Evolutionary conservation across 768 basidiomycete genomes (phyloP), one percentile per base, ranked within the genome.

Genomic region (Mycena pura): DNA sequence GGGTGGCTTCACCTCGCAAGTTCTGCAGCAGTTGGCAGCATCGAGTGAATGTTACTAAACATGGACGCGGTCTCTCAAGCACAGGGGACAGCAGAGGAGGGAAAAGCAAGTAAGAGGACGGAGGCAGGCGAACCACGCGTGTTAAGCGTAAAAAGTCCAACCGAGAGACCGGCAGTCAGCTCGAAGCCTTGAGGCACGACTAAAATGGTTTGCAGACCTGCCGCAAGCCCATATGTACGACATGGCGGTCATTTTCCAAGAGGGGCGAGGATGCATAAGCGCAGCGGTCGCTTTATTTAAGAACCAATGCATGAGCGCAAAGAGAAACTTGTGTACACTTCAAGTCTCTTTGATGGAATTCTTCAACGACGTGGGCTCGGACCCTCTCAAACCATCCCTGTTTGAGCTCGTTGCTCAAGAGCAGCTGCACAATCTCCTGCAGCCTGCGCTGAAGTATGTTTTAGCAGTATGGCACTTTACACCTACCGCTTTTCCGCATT

Each of bases 401-500:
- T 98, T 96, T 69, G 96, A 98, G 71, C 85, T 98, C 11, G 81
- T 97, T 36, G 95, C 94, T 7, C 93, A 97, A 73, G 96, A 97
- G 66, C 95, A 98, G 72, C 85, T 99, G 19, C 80, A 91, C 60
- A 93, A 96, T 71, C 82, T 97, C 7, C 82, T 99, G 13, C 96
- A 98, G 69, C 96, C 96, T 31, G 95, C 96, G 14, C 78, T 97
- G 71, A 94, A 96, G 77, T 98, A 99, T 78, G 89, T 96, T 43
- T 79, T 99, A 31, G 91, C 91, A 62, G 96, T 96, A 73, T 78
- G 90, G 73, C 41, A 22, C 34, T 39, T 39, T 32, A 39, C 39
- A 17, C 13, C 27, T 41, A 21, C 19, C 24, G 32, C 22, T 59
- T 47, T 60, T 34, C 22, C 29, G 5, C 17, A 36, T 29, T 47